These are phyloP conservation scores for Saturnispora sekii DNA, from an alignment of 805 yeast species.

Conservation along the genomic window DNA sequence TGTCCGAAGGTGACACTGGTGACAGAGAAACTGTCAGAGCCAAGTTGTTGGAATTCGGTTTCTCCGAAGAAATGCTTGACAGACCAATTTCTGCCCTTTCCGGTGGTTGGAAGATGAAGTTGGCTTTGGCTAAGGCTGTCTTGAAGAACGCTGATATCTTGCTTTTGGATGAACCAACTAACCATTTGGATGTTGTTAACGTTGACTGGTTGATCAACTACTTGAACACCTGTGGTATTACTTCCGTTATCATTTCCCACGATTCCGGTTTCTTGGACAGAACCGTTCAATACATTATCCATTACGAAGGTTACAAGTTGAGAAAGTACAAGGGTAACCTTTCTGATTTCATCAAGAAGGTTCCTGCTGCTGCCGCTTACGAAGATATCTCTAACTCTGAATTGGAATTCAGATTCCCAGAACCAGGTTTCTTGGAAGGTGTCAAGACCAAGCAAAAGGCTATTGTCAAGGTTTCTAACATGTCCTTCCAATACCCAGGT, in stretches of 20 bases:
- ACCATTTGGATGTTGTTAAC: constrained; percentile 99
- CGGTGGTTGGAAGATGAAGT: constrained; percentile 99
- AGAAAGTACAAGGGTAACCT: constrained; percentile 99
- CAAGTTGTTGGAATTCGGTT: constrained; percentile 83
- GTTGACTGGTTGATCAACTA: constrained; percentile 99
- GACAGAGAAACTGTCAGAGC: constrained; percentile 59
- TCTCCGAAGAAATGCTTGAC: constrained; percentile 84
- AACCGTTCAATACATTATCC: constrained; percentile 96
- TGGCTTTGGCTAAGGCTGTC: constrained; percentile 98
- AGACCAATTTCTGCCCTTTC: constrained; percentile 96
- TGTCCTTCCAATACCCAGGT: constrained; percentile 99
- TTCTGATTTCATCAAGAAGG: constrained; percentile 96
- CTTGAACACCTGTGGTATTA: constrained; percentile 97
- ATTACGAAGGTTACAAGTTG: constrained; percentile 99
- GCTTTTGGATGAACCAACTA: constrained; percentile 98
- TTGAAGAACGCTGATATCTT: constrained; percentile 96
- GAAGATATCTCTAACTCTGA: constrained; percentile 98
- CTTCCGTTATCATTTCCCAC: constrained; percentile 97
- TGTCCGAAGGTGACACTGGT: constrained; percentile 48
- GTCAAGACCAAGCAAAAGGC: constrained; percentile 99
- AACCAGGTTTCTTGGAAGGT: constrained; percentile 99
- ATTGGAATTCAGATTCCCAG: constrained; percentile 95
- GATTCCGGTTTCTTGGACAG: constrained; percentile 99
- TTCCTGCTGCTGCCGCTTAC: constrained; percentile 98
- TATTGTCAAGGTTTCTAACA: constrained; percentile 93